Base-by-base conservation (phyloP, 768 basidiomycete species). In the Butyriboletus loyo region DNA sequence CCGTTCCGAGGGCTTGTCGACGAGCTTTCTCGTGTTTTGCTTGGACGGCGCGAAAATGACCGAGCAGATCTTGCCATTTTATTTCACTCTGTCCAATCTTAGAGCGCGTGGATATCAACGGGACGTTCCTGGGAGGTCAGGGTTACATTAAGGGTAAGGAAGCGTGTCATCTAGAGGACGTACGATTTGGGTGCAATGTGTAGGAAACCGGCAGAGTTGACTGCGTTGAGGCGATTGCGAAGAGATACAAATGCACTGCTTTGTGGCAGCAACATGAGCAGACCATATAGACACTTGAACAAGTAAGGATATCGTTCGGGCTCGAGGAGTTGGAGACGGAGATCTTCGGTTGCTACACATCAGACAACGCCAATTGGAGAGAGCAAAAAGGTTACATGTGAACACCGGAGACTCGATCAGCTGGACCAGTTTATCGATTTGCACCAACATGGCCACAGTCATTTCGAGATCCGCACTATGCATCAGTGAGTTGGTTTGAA, bases 391-490 rank as follows among this genome's bases (percentile, higher is more conserved):
- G 82, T 65, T 63, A 94, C 97, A 97, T 46, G 97, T 99, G 68
- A 99, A 99, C 9, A 98, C 95, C 0, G 97, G 97, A 0, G 92
- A 96, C 68, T 99, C 97, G 54, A 99, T 95, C 2, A 99, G 78
- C 67, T 98, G 96, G 10, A 99, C 97, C 8, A 99, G 81, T 66
- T 97, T 98, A 73, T 98, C 97, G 17, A 98, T 87, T 62, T 99
- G 97, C 2, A 99, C 92, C 21, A 98, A 76, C 68, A 98, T 84
- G 24, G 85, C 84, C 10, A 98, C 96, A 3, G 96, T 98, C 59
- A 98, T 90, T 69, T 99, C 97, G 44, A 99, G 75, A 53, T 99
- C 97, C 55, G 94, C 96, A 64, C 95, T 98, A 14, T 19, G 46
- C 30, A 21, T 31, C 32, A 28, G 35, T 58, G 34, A 59, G 53